Evolutionary conservation across 129 eudicot genomes (phyloP), one percentile per base, ranked within the genome.

Genomic region (Flaveria robusta): DNA sequence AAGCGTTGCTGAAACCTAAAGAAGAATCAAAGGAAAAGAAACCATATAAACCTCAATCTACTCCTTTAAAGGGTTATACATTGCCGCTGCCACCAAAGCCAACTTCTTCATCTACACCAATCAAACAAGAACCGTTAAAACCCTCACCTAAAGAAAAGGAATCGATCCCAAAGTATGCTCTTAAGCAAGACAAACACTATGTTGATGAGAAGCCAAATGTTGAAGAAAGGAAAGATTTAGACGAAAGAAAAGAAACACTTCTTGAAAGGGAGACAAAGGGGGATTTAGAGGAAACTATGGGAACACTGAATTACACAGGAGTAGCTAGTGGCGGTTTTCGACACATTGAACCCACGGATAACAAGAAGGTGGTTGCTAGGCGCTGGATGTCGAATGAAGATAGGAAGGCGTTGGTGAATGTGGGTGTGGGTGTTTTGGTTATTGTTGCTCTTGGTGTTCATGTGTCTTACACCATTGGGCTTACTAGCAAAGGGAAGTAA

Each of bases 361-460:
- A 58, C 18, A 89, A 42, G 82, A 65, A 74, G 60, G 70, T 69
- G 66, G 79, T 72, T 50, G 58, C 56, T 20, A 47, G 80, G 49
- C 58, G 76, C 68, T 16, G 78, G 68, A 75, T 80, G 42, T 24
- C 75, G 70, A 81, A 81, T 68, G 91, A 93, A 83, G 98, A 86
- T 37, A 90, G 92, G 76, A 86, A 86, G 47, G 55, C 77, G 83
- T 45, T 90, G 80, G 86, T 93, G 85, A 93, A 90, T 72, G 77
- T 86, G 81, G 96, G 96, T 26, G 98, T 54, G 15, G 89, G 91
- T 27, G 71, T 85, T 70, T 74, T 93, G 39, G 97, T 93, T 9
- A 79, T 93, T 71, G 81, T 87, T 68, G 98, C 88, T 29, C 83
- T 93, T 58, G 93, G 91, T 18, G 76, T 89, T 66, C 92, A 85